Percentiles rank a stretch among this genome's conserved stretches.
Evolutionary conservation across 768 basidiomycete species (phyloP).

Genomic region (Gloeopeniophorella convolvens): DNA sequence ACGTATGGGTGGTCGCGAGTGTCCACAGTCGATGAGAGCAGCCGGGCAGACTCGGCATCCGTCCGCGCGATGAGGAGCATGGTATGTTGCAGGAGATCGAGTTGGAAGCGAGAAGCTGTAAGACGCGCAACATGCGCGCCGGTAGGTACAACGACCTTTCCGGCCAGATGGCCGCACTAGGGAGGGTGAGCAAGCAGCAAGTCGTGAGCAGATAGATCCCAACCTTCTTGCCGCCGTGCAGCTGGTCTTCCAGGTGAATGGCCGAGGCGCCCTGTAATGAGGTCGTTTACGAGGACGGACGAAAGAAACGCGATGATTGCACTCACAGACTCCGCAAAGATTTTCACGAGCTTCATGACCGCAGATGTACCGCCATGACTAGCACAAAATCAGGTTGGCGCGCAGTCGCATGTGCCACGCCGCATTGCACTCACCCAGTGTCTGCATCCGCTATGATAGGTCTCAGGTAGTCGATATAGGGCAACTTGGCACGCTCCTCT

Average conservation of each 20-base stretch:
- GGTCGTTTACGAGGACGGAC: constrained; percentile 7
- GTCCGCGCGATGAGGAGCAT: constrained; percentile 90
- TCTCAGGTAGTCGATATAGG: constrained; percentile 80
- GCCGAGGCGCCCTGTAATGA: constrained; percentile 71
- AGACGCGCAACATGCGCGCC: constrained; percentile 83
- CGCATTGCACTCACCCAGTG: constrained; percentile 63
- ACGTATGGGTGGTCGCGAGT: constrained; percentile 76
- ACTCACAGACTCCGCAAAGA: constrained; percentile 86
- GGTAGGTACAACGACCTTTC: constrained; percentile 89
- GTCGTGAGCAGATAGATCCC: constrained; percentile 1
- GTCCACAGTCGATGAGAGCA: constrained; percentile 82
- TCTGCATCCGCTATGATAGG: constrained; percentile 95
- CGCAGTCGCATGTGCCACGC: background rate
- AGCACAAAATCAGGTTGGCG: constrained; percentile 7
- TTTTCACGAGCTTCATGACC: constrained; percentile 90
- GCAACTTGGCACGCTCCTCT: constrained; percentile 61
- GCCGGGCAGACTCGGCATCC: constrained; percentile 81
- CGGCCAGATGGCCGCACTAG: constrained; percentile 81
- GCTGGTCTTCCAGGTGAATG: constrained; percentile 90
- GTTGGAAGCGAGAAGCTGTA: constrained; percentile 80
- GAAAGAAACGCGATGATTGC: background rate
- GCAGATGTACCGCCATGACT: constrained; percentile 92
- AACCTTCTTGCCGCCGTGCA: constrained; percentile 91
- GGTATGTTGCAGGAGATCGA: constrained; percentile 82
- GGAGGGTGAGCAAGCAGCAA: background rate